Evolutionary conservation across 1,284 basidiomycete genomes (phyloP).

Genomic region (Polyporus tsugae): DNA sequence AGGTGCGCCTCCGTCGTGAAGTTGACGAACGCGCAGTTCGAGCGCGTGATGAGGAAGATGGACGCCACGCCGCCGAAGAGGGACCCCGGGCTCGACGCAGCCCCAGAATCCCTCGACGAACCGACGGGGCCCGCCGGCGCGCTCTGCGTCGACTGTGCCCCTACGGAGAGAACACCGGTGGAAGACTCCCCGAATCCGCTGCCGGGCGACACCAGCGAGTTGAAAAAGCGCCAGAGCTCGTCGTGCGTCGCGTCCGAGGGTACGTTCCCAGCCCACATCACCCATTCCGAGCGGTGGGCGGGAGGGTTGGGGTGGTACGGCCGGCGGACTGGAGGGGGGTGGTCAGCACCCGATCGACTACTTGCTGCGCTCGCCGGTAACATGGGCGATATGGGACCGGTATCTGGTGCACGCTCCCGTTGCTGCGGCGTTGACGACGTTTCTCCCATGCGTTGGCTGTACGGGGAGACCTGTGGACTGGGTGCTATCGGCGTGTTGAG

Average conservation of each 20-base stretch:
- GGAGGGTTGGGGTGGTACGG: conserved; percentile 72
- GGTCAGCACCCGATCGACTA: conserved; percentile 24
- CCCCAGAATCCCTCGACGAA: conserved; percentile 25
- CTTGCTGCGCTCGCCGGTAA: conserved; percentile 24
- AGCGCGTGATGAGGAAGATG: conserved; percentile 92
- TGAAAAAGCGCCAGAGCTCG: conserved; percentile 92
- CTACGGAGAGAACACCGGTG: conserved; percentile 28
- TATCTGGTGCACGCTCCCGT: conserved; percentile 27
- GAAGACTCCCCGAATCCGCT: conserved; percentile 14
- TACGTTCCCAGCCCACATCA: conserved; percentile 96
- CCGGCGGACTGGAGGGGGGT: conserved; percentile 32
- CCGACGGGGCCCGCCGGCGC: conserved; percentile 27
- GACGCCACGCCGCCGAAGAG: conserved; percentile 74
- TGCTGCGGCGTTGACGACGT: conserved; percentile 16
- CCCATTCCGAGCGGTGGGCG: conserved; percentile 86
- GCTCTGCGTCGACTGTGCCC: conserved; percentile 30
- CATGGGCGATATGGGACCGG: conserved; percentile 19
- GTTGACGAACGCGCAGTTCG: conserved; percentile 95
- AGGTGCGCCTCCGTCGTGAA: conserved; percentile 75
- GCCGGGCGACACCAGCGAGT: conserved; percentile 42
- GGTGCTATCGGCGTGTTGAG: conserved; percentile 18
- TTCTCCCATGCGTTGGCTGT: conserved; percentile 18
- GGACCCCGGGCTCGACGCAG: conserved; percentile 23
- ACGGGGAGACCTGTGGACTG: conserved; percentile 19
- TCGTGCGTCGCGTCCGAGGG: conserved; percentile 86